These are phyloP conservation scores for Podospora fimiseda DNA, from an alignment of 495 filamentous ascomycete species.

Conservation along the genomic window DNA sequence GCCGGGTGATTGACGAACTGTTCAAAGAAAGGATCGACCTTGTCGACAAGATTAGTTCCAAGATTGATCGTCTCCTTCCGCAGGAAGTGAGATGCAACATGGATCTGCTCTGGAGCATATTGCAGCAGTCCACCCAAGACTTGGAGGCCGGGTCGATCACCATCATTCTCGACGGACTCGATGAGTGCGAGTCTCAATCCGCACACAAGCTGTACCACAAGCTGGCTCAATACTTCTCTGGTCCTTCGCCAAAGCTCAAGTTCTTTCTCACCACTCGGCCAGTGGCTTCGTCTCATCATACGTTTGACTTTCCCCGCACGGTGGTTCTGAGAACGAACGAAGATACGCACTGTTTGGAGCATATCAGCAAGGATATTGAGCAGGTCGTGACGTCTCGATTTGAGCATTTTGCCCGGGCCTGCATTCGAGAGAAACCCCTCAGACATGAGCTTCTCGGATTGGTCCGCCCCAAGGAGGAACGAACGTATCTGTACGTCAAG, in stretches of 20 bases:
- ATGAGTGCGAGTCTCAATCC: constrained; percentile 17
- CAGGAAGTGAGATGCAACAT: constrained; percentile 18
- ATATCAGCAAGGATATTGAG: constrained; percentile 19
- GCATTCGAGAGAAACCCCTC: constrained; percentile 12
- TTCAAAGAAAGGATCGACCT: constrained; percentile 8
- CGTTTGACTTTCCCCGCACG: neutral
- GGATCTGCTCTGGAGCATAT: constrained; percentile 13
- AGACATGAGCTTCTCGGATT: constrained; percentile 12
- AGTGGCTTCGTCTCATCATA: neutral
- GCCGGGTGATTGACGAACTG: constrained; percentile 15
- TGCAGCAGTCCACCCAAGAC: constrained; percentile 6
- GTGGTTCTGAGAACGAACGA: constrained; percentile 10
- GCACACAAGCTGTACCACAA: constrained; percentile 13
- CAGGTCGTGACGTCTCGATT: constrained; percentile 14
- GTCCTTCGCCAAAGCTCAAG: constrained; percentile 9
- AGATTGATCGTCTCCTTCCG: constrained; percentile 10
- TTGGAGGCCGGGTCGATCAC: constrained; percentile 14
- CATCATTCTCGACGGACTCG: constrained; percentile 14
- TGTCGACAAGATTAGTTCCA: constrained; percentile 10
- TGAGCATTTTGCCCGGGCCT: constrained; percentile 11
- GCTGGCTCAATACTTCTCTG: constrained; percentile 8
- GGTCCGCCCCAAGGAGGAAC: constrained; percentile 10
- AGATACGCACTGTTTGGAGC: constrained; percentile 12
- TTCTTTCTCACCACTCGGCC: constrained; percentile 18
- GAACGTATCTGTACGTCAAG: constrained; percentile 19